phyloP scores from a whole-genome alignment of 2,329 filamentous ascomycete species.

The Apiospora saccharicola region DNA sequence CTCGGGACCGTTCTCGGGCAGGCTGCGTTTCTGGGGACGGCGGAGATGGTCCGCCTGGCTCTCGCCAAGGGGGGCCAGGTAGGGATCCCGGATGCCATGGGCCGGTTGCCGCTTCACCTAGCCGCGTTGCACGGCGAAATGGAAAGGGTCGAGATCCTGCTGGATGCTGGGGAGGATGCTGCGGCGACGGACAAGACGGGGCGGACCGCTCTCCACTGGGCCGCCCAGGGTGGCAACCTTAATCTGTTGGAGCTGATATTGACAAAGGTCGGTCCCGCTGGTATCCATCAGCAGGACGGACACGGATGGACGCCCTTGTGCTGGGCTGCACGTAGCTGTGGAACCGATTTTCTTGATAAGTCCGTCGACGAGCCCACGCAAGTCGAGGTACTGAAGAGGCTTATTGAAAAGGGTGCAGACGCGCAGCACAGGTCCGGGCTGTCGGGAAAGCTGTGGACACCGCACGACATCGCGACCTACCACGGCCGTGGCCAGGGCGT shows the following conservation, averaged over 20 bases:
- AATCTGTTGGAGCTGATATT: not conserved
- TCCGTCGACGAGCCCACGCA: not conserved
- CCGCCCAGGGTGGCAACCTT: not conserved
- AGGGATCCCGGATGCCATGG: not conserved
- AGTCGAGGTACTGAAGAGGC: not conserved
- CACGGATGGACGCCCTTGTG: not conserved
- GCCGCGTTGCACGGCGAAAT: not conserved
- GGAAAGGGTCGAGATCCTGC: not conserved
- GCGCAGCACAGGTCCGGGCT: not conserved
- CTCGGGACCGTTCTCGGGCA: too few species aligned
- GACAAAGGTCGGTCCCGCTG: not conserved
- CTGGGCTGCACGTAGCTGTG: not conserved
- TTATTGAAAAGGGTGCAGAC: not conserved
- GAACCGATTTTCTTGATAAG: not conserved
- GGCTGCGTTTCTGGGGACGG: not conserved
- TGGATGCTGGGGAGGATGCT: not conserved
- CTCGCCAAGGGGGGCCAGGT: not conserved
- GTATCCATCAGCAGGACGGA: not conserved
- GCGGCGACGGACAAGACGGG: not conserved
- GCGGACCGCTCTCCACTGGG: not conserved
- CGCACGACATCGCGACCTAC: not conserved
- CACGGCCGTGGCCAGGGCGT: not conserved
- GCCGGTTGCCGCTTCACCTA: not conserved
- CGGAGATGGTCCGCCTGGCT: not conserved
- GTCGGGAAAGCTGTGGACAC: not conserved